A percentile compares a stretch with the other conserved stretches of the same genome.
Evolutionary conservation across 2,329 filamentous ascomycete genomes (phyloP).

Genomic region (Aureobasidium subglaciale): DNA sequence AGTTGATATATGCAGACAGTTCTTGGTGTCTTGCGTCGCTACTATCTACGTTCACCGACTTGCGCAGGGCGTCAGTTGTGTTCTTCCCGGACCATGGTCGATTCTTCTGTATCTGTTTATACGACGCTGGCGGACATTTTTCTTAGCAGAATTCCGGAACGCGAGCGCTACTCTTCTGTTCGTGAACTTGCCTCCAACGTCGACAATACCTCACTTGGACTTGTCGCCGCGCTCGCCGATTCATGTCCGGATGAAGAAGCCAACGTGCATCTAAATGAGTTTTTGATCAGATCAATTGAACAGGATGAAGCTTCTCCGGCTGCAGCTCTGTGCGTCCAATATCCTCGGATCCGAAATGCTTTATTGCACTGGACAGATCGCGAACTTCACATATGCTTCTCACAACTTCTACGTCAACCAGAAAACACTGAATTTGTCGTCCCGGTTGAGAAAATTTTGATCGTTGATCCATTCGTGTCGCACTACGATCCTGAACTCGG

Average conservation of each 20-base stretch:
- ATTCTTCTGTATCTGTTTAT: background rate
- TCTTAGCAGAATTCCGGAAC: conserved; percentile 15
- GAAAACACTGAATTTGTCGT: conserved; percentile 10
- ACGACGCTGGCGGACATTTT: conserved; percentile 14
- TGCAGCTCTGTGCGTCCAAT: conserved; percentile 18
- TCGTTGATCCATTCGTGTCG: conserved; percentile 4
- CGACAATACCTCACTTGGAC: conserved; percentile 3
- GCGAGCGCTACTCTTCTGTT: conserved; percentile 10
- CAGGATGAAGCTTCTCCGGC: conserved; percentile 18
- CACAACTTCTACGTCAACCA: conserved; percentile 7
- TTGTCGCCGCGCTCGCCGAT: conserved; percentile 11
- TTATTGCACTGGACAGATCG: conserved; percentile 14
- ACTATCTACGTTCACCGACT: background rate
- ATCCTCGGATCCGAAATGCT: conserved; percentile 16
- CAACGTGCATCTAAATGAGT: conserved; percentile 8
- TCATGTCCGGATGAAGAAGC: conserved; percentile 16
- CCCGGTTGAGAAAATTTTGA: background rate
- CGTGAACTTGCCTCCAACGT: conserved; percentile 9
- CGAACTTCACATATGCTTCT: conserved; percentile 9
- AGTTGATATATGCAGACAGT: conserved; percentile 3
- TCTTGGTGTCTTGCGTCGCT: background rate
- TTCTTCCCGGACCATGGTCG: background rate
- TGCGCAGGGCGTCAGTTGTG: background rate
- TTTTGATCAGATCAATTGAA: conserved; percentile 18
- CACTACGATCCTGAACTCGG: conserved; percentile 2